Percentiles rank a stretch among this genome's conserved stretches.
Conservation (phyloP, 2,329 filamentous ascomycete species). For the Epichloe uncinata region DNA sequence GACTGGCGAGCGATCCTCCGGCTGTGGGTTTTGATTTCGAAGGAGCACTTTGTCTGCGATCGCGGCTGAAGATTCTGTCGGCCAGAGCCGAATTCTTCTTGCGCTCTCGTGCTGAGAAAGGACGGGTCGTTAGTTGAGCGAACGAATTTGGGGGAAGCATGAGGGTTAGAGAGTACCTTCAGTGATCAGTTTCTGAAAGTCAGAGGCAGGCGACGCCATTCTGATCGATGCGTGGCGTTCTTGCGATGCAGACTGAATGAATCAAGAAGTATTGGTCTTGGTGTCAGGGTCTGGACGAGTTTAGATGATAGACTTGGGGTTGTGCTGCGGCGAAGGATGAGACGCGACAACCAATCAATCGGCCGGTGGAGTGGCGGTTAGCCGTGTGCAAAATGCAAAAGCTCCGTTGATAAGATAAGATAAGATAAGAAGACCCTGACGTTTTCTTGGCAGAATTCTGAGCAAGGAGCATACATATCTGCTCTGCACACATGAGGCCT, state of each 20-base stretch:
- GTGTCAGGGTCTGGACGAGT: background rate
- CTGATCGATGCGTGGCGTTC: slow-evolving; percentile 5
- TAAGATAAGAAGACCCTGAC: too few species aligned
- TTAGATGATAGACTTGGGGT: background rate
- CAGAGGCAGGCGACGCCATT: slow-evolving; percentile 31
- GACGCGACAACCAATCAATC: slow-evolving; percentile 4
- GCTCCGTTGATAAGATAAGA: slow-evolving; percentile 23
- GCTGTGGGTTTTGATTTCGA: slow-evolving; percentile 30
- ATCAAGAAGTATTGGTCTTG: background rate
- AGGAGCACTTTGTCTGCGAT: slow-evolving; percentile 45
- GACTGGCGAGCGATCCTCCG: slow-evolving; percentile 51
- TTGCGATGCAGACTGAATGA: background rate
- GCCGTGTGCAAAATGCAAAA: slow-evolving; percentile 44
- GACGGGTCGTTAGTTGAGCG: background rate
- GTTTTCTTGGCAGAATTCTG: too few species aligned
- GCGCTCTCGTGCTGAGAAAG: slow-evolving; percentile 43
- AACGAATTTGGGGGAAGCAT: background rate
- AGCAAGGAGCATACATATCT: too few species aligned
- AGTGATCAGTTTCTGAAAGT: slow-evolving; percentile 43
- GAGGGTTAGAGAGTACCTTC: slow-evolving; percentile 24
- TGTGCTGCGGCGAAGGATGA: background rate
- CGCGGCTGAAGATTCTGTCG: slow-evolving; percentile 53
- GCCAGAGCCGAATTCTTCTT: slow-evolving; percentile 62
- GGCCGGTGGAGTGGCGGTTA: background rate
- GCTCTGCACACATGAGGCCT: background rate